Evolutionary conservation across 2,329 filamentous ascomycete genomes (phyloP), one percentile per base, ranked within the genome.

Genomic region (Talaromyces pinophilus): DNA sequence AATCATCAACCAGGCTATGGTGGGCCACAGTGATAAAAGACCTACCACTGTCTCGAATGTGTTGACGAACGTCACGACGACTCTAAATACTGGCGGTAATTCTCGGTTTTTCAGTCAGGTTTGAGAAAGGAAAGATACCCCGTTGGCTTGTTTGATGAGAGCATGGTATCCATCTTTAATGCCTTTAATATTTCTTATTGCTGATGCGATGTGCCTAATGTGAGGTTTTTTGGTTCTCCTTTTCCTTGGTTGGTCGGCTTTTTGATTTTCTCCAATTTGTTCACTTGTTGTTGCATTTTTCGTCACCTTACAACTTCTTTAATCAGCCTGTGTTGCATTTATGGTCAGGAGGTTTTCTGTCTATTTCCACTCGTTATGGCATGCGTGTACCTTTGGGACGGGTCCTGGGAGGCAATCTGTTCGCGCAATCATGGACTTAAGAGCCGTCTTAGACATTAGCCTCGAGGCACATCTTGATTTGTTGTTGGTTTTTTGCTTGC

Each of bases 71-170:
- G 22, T 46, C 38, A 57, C 54, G 54, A 62, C 25, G 40, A 62
- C n/a, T 35, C 35, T 17, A 10, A 17, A 30, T 59, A 25, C 57
- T 46, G 50, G 35, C 35, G 64, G 50, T 55, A 44, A 57, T 17
- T 57, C 60, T 61, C 60, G 38, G 19, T 54, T 13, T 48, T 59
- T 48, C 40, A 42, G 63, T 35, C 50, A 62, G 35, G 48, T 19
- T 60, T 50, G 38, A 46, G 64, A 55, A 57, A 38, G 50, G n/a
- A 54, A 64, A 59, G 40, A 66, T 63, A 59, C 44, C 60, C 59
- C 52, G 5, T 33, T 48, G 54, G 50, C 62, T 66, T 59, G 44
- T 63, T 52, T n/a, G 64, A 62, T 62, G 59, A 62, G 63, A 65
- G 59, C 57, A 33, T 13, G 57, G 28, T n/a, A 59, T 66, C 59